phyloP scores from a whole-genome alignment of 2,329 filamentous ascomycete genomes.

The Verticillium nubilum region DNA sequence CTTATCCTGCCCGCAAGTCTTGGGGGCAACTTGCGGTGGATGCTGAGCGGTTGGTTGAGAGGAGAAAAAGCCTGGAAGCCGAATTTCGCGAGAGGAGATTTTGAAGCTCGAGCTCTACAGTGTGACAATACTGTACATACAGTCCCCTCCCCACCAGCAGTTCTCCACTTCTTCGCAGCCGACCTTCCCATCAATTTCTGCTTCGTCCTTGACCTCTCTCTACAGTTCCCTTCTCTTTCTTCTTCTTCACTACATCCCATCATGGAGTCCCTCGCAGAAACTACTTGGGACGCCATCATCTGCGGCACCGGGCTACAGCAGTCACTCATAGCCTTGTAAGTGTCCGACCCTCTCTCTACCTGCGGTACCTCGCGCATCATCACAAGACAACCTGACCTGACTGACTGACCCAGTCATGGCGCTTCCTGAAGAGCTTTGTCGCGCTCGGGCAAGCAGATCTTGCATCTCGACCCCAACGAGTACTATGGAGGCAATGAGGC shows the following conservation, averaged over 20 bases:
- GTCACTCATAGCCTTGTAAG: constrained; percentile 75
- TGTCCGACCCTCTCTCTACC: constrained; percentile 21
- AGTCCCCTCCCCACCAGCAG: constrained; percentile 8
- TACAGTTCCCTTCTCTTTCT: background rate
- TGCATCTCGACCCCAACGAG: constrained; percentile 82
- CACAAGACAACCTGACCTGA: constrained; percentile 10
- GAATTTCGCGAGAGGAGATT: constrained; percentile 6
- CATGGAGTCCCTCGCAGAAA: constrained; percentile 73
- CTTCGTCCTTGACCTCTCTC: background rate
- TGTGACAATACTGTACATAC: constrained; percentile 12
- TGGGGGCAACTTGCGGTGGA: constrained; percentile 17
- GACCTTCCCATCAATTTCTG: constrained; percentile 2
- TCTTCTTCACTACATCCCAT: no score
- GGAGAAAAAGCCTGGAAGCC: constrained; percentile 20
- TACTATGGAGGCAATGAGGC: constrained; percentile 88
- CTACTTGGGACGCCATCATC: constrained; percentile 74
- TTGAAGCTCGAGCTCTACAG: constrained; percentile 1
- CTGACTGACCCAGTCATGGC: constrained; percentile 64
- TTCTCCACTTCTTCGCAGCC: constrained; percentile 12
- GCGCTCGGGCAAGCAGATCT: constrained; percentile 82
- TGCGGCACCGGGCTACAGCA: constrained; percentile 73
- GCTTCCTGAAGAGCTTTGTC: constrained; percentile 71
- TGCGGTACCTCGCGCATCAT: constrained; percentile 8
- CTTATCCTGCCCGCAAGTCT: constrained; percentile 23
- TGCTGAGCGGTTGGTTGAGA: constrained; percentile 33